Base-by-base conservation (phyloP, 139 green algal species). In the Micractinium conductrix region DNA sequence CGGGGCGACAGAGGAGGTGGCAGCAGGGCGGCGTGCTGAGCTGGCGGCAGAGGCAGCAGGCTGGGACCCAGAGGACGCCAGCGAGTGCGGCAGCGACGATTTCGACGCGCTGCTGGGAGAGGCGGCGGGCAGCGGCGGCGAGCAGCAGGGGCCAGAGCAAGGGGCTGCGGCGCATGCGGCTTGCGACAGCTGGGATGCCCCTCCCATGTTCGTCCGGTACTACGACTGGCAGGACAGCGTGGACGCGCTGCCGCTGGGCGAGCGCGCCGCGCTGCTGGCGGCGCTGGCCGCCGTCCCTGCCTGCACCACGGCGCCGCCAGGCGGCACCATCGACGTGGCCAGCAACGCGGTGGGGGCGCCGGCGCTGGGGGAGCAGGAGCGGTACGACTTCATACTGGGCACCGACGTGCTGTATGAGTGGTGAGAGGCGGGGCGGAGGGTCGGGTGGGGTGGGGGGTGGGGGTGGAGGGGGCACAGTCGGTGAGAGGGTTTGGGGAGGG, bases 361-460 rank as follows among this genome's bases (percentile, higher is more conserved):
- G 4, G 5, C 37, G 0, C 17, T 90, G 14, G 68, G 71, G 2
- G n/a, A 42, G 0, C 35, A 60, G 37, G 86, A 92, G 40, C 80
- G 63, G 8, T 97, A 93, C 82, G 65, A 88, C 0, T 80, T 97
- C 0, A 87, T 97, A 4, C 70, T 97, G 33, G 94, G 91, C 0
- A 94, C 89, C 10, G 94, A 97, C 74, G 86, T 96, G 17, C 89
- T 97, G 87, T 97, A 97, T 81, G 94, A 97, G 88, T 89, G 68
- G 75, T 81, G 50, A 67, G 70, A 4, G 30, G 65, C 2, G 10
- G 14, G 65, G 35, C 8, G 63, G 33, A 22, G n/a, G 33, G 65
- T n/a, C n/a, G n/a, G 10, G 1, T 70, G 53, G 53, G 8, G 53
- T 16, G 8, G 53, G 24, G 7, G 53, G 10, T 58, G 48, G 16